Evolutionary conservation across 306 rosid genomes (phyloP).

Genomic region (Gastrolobium bilobum): DNA sequence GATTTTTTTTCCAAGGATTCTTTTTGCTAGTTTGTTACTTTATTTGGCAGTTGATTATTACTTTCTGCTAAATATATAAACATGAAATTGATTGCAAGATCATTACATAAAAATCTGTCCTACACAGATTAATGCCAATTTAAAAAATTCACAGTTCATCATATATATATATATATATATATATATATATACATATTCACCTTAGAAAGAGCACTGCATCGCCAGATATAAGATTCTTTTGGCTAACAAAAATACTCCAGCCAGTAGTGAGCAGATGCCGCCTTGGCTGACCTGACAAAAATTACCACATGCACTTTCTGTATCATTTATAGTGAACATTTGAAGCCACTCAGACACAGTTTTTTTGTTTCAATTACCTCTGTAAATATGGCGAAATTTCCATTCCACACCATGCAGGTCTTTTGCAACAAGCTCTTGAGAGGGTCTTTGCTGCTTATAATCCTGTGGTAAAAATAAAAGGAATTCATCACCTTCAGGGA

Average conservation of each 20-base stretch:
- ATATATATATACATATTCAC: conserved; percentile 44
- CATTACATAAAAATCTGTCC: not conserved
- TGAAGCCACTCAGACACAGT: conserved; percentile 44
- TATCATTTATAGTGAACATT: conserved; percentile 41
- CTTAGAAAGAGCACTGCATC: conserved; percentile 97
- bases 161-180: conserved; percentile 37
- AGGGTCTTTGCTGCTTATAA: conserved; percentile 93
- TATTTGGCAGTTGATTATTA: conserved; percentile 21
- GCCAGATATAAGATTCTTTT: conserved; percentile 93
- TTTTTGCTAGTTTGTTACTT: conserved; percentile 20
- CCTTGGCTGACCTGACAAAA: conserved; percentile 97
- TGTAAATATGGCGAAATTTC: conserved; percentile 90
- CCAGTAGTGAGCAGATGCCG: conserved; percentile 97
- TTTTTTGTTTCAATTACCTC: conserved; percentile 64
- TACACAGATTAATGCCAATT: not conserved
- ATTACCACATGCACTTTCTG: conserved; percentile 36
- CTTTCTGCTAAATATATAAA: conserved; percentile 36
- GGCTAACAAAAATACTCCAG: conserved; percentile 96
- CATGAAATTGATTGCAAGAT: conserved; percentile 9
- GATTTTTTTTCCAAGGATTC: not conserved
- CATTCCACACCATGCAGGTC: conserved; percentile 95
- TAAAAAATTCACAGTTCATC: conserved; percentile 8
- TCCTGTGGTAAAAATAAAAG: conserved; percentile 62
- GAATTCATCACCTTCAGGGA: conserved; percentile 38
- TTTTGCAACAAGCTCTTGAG: conserved; percentile 96